phyloP scores from a whole-genome alignment of 2,329 filamentous ascomycete genomes.

The Ophiosphaerella herpotricha region DNA sequence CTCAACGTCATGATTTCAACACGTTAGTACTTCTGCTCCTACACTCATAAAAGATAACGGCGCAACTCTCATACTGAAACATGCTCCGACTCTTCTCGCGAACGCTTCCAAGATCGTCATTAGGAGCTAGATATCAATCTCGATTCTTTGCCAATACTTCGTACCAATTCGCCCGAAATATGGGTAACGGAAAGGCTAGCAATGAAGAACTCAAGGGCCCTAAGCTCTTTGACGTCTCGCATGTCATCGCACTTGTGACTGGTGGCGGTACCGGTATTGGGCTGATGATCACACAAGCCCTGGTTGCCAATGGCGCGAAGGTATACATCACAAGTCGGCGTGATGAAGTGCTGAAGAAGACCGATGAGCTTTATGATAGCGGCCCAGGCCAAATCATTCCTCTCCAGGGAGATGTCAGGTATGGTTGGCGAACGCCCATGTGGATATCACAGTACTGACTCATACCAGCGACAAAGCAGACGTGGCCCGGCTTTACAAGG shows the following conservation, averaged over 20 bases:
- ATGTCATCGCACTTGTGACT: conserved; percentile 52
- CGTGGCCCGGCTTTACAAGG: conserved; percentile 47
- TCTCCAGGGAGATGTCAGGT: conserved; percentile 34
- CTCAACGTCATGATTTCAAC: conserved; percentile 39
- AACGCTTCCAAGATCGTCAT: conserved; percentile 11
- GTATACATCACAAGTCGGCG: conserved; percentile 44
- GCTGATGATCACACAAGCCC: conserved; percentile 68
- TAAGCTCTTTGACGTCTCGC: conserved; percentile 53
- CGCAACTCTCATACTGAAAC: conserved; percentile 1
- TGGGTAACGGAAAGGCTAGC: conserved; percentile 40
- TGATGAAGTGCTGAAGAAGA: conserved; percentile 44
- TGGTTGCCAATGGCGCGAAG: conserved; percentile 65
- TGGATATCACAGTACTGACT: background rate
- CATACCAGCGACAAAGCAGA: conserved; percentile 54
- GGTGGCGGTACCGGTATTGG: conserved; percentile 56
- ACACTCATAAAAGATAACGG: conserved; percentile 16
- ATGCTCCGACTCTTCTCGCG: conserved; percentile 41
- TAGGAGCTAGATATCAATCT: conserved; percentile 11
- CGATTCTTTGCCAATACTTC: conserved; percentile 16
- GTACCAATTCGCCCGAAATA: conserved; percentile 33
- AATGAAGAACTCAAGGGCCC: conserved; percentile 49
- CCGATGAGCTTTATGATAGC: conserved; percentile 53
- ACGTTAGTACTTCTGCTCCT: conserved; percentile 17
- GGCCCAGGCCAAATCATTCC: conserved; percentile 55
- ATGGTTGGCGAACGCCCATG: conserved; percentile 4